Evolutionary conservation across 805 yeast species (phyloP).

Genomic region (Lachancea lanzarotensis): DNA sequence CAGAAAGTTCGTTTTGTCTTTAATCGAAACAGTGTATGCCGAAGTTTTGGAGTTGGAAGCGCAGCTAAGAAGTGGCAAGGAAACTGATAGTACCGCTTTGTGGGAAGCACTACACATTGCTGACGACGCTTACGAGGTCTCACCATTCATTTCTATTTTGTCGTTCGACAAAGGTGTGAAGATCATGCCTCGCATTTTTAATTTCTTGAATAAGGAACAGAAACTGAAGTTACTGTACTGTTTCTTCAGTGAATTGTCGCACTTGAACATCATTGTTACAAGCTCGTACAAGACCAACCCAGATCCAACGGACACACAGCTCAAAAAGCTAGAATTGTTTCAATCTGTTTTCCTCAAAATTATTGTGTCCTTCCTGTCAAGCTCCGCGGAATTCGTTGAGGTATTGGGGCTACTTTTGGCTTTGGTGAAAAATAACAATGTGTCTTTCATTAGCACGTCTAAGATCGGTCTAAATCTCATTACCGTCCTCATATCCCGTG

Average conservation of each 20-base stretch:
- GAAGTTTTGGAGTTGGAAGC: conserved; percentile 77
- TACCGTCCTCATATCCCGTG: conserved; percentile 85
- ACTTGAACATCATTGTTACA: conserved; percentile 66
- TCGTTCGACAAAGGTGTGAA: conserved; percentile 84
- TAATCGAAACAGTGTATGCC: conserved; percentile 73
- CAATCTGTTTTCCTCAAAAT: conserved; percentile 77
- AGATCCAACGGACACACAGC: conserved; percentile 46
- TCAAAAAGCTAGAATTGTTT: conserved; percentile 66
- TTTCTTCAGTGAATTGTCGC: conserved; percentile 72
- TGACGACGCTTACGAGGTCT: conserved; percentile 51
- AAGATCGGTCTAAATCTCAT: conserved; percentile 81
- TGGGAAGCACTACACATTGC: conserved; percentile 77
- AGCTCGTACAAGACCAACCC: conserved; percentile 71
- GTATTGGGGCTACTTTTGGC: conserved; percentile 70
- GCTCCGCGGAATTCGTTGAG: conserved; percentile 69
- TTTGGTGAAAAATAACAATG: conserved; percentile 62
- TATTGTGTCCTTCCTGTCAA: conserved; percentile 70
- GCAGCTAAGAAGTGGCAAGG: conserved; percentile 50
- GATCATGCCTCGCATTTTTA: conserved; percentile 80
- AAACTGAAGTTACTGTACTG: conserved; percentile 70
- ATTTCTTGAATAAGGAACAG: conserved; percentile 70
- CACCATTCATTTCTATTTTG: conserved; percentile 78
- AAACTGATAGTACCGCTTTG: conserved; percentile 43
- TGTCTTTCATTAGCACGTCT: conserved; percentile 47
- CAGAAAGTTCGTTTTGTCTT: conserved; percentile 52